Conservation (phyloP, 768 basidiomycete genomes). For the Leccinum rimulosum region DNA sequence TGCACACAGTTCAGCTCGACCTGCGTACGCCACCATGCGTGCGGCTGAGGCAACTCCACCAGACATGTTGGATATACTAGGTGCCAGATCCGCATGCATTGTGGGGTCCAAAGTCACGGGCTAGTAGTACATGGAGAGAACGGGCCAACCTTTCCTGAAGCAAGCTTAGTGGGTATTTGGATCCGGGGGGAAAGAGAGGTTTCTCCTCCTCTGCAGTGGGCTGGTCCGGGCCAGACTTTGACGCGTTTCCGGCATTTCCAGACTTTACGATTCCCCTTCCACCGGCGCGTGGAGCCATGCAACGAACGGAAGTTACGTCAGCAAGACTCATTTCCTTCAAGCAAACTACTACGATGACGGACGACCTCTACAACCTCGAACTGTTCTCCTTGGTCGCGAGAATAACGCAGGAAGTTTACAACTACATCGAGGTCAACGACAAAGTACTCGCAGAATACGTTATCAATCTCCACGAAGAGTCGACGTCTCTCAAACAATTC, state of each 20-base stretch:
- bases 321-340: conserved; percentile 4
- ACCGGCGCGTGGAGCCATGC: conserved; percentile 51
- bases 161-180: conserved; percentile 77
- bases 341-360: conserved; percentile 47
- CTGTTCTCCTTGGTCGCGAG: conserved; percentile 87
- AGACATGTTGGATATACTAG: background rate
- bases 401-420: conserved; percentile 91
- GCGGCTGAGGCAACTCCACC: background rate
- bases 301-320: conserved; percentile 13
- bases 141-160: conserved; percentile 68
- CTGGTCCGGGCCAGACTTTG: conserved; percentile 42
- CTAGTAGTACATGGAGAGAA: background rate
- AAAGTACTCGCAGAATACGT: conserved; percentile 95
- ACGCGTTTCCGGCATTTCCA: conserved; percentile 87
- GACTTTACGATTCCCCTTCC: conserved; percentile 76
- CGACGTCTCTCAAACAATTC: conserved; percentile 77
- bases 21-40: background rate
- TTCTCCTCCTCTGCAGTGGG: conserved; percentile 41
- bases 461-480: conserved; percentile 83
- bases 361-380: conserved; percentile 92
- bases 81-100: background rate
- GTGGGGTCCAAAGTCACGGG: background rate
- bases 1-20: background rate
- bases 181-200: conserved; percentile 79
- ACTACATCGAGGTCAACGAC: conserved; percentile 82